These are phyloP conservation scores for Phlebiopsis gigantea DNA, from an alignment of 768 basidiomycete genomes.

Conservation along the genomic window DNA sequence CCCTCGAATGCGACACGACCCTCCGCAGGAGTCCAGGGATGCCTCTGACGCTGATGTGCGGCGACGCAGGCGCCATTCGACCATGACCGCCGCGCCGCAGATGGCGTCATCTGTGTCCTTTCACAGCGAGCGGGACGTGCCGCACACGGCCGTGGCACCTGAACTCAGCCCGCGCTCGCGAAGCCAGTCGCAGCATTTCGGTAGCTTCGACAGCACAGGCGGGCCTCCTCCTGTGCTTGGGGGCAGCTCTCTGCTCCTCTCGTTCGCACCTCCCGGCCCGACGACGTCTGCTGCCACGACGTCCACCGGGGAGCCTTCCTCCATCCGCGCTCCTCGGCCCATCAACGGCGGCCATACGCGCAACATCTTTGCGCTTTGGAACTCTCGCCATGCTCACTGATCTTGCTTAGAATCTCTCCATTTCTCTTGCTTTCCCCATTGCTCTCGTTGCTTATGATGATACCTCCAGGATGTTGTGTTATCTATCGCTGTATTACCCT, in stretches of 20 bases:
- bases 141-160: not conserved
- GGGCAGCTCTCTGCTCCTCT: conserved; percentile 8
- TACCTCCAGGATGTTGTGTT: not conserved
- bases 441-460: not conserved
- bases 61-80: conserved; percentile 4
- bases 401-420: not conserved
- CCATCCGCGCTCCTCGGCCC: conserved; percentile 14
- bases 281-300: conserved; percentile 8
- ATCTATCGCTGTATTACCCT: not conserved
- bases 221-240: not conserved
- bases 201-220: not conserved
- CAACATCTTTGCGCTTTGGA: conserved; percentile 6
- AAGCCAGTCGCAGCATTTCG: not conserved
- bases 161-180: not conserved
- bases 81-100: not conserved
- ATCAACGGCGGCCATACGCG: not conserved
- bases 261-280: conserved; percentile 5
- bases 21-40: not conserved
- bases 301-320: conserved; percentile 4
- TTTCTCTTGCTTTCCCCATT: not conserved
- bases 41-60: not conserved
- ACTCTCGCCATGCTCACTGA: not conserved
- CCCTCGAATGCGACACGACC: not conserved
- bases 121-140: conserved; percentile 4
- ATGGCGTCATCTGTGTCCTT: not conserved